Base-by-base conservation (phyloP, 148 eudicot species). In the Rhododendron molle region DNA sequence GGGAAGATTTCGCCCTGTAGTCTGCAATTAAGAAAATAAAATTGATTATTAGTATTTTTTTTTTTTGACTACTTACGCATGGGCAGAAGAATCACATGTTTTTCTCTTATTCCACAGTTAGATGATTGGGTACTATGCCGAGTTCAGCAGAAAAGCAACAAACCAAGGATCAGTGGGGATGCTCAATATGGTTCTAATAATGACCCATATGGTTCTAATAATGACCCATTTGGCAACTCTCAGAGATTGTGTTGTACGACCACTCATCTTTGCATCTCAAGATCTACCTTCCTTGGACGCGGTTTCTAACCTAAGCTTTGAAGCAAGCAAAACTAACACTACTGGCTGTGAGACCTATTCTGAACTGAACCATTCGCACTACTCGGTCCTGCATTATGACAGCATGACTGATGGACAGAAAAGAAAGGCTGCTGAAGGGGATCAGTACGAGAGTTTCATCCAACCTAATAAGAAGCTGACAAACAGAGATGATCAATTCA, bases 71-170 rank as follows among this genome's bases (percentile, higher is more conserved):
- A 62, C 13, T 62, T 62, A 0, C 28, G 10, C 71, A 62, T 9
- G 71, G 30, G 71, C 0, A 9, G 30, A 62, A n/a, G 72, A 67
- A 67, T 67, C 15, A 73, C 77, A 73, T 34, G 77, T 73, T 34
- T 73, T 14, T 54, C 65, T 32, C 43, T 73, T 32, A 32, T 73
- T 67, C 73, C 80, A 15, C 91, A 89, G 91, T 77, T 91, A 81
- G 93, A 91, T 54, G 90, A 91, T 47, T 91, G 93, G 91, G 93
- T 89, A n/a, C 84, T 89, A 3, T 91, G 91, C 76, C 88, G 88
- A n/a, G 84, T 89, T 43, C 54, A 80, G 36, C 89, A 78, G 60
- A 91, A 91, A 91, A 90, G 93, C 90, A 91, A 88, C 91, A 89
- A 58, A 79, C 88, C 91, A 89, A 91, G 84, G 85, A 91, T 88